Base-by-base conservation (phyloP, 208 protist genomes). In the Angomonas deanei region DNA sequence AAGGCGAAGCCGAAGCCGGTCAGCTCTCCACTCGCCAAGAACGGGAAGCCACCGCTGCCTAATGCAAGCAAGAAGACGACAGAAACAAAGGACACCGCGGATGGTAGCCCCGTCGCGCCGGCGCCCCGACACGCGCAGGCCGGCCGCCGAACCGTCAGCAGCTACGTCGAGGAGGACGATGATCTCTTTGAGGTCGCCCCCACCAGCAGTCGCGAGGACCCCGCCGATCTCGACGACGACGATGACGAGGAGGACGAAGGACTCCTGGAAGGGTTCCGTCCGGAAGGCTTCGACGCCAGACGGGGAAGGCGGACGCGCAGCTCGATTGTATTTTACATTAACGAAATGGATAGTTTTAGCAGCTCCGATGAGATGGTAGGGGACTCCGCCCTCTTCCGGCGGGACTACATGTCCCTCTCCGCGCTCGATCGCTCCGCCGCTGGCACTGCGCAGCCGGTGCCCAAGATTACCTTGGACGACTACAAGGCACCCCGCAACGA, bases 251-350 rank as follows among this genome's bases (percentile, higher is more conserved):
- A 77, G 2, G 58, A 76, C 11, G 68, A 75, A 17, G 60, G 42
- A n/a, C 39, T 76, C 27, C 62, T 81, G 21, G 66, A 70, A 30
- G 74, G 74, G 49, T 86, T 86, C 67, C 64, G 63, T 31, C 79
- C 79, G 10, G 42, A 56, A 13, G 65, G 72, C 32, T 86, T 74
- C 61, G 74, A 70, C 42, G 48, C 33, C 31, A 49, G 31, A n/a
- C 66, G 63, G 34, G 56, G 53, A 0, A 13, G 23, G 11, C 68
- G 72, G 31, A 58, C 33, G n/a, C 32, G 30, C 8, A 82, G 66
- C 72, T 49, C 24, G 42, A 76, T 86, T 24, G 56, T 68, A 36
- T 75, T 86, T 58, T 73, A 74, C 53, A 52, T 82, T 24, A 55
- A 63, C 27, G 57, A 64, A 13, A 62, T 72, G 13, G 75, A 86